phyloP scores from a whole-genome alignment of 2,329 filamentous ascomycete species.

The Monilinia fructicola region DNA sequence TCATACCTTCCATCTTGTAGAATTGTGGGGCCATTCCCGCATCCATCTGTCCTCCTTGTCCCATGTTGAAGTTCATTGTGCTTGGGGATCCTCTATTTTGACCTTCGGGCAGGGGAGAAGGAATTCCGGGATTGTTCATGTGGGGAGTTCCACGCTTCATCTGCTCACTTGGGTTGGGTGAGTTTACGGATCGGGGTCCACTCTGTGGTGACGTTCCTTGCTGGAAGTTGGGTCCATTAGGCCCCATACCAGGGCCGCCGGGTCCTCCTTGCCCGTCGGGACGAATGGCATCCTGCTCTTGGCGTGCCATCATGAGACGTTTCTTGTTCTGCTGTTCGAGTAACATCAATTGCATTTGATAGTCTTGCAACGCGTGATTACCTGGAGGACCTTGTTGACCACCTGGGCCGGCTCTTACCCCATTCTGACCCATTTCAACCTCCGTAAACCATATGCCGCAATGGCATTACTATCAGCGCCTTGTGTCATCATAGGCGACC shows the following conservation, averaged over 20 bases:
- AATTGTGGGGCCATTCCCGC: slow-evolving; percentile 59
- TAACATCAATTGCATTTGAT: slow-evolving; percentile 87
- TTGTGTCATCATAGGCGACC: slow-evolving; percentile 77
- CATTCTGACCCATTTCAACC: slow-evolving; percentile 56
- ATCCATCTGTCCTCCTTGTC: slow-evolving; percentile 54
- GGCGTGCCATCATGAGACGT: slow-evolving; percentile 77
- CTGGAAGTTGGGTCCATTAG: slow-evolving; percentile 63
- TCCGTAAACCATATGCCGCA: slow-evolving; percentile 62
- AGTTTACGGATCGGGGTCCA: slow-evolving; percentile 64
- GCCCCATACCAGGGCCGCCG: slow-evolving; percentile 48
- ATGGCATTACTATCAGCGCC: slow-evolving; percentile 64
- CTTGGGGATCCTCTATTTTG: slow-evolving; percentile 67
- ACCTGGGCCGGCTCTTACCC: slow-evolving; percentile 57
- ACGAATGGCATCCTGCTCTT: slow-evolving; percentile 66
- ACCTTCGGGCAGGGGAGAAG: slow-evolving; percentile 70
- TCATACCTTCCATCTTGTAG: slow-evolving; percentile 54
- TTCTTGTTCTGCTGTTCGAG: slow-evolving; percentile 88
- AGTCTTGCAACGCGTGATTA: slow-evolving; percentile 82
- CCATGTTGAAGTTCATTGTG: slow-evolving; percentile 61
- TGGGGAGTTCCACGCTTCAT: slow-evolving; percentile 78
- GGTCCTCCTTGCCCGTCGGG: slow-evolving; percentile 51
- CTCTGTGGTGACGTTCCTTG: slow-evolving; percentile 69
- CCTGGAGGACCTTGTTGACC: slow-evolving; percentile 56
- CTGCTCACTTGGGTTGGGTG: slow-evolving; percentile 74
- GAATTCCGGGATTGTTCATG: slow-evolving; percentile 66